phyloP scores from a whole-genome alignment of 495 filamentous ascomycete genomes.

The Barbatosphaeria neglecta region DNA sequence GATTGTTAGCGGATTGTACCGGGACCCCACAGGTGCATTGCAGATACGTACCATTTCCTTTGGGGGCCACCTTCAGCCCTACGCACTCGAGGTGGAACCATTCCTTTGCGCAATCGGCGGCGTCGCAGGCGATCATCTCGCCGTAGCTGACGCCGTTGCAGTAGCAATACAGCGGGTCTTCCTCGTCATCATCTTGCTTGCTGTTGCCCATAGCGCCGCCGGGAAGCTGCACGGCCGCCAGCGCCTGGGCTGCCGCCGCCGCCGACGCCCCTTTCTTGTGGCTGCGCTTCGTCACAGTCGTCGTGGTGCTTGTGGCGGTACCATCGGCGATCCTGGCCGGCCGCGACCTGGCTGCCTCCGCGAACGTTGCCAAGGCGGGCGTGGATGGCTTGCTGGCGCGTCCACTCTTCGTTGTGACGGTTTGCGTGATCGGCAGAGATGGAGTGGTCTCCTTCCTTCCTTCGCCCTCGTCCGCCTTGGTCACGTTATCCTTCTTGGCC shows the following conservation, averaged over 20 bases:
- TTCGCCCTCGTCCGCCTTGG: slow-evolving; percentile 14
- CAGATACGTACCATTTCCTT: slow-evolving; percentile 58
- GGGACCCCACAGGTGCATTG: background rate
- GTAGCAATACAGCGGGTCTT: slow-evolving; percentile 82
- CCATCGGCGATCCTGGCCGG: slow-evolving; percentile 28
- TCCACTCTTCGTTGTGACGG: slow-evolving; percentile 42
- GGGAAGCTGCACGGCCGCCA: slow-evolving; percentile 25
- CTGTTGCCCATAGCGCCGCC: slow-evolving; percentile 24
- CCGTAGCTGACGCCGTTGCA: slow-evolving; percentile 90
- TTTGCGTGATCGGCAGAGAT: slow-evolving; percentile 12
- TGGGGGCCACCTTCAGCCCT: slow-evolving; percentile 74
- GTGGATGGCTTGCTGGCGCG: slow-evolving; percentile 55
- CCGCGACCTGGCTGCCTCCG: slow-evolving; percentile 29
- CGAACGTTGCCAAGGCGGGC: slow-evolving; percentile 39
- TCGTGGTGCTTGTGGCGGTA: slow-evolving; percentile 35
- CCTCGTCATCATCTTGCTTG: slow-evolving; percentile 31
- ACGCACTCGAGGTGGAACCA: slow-evolving; percentile 97
- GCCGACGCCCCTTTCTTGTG: slow-evolving; percentile 55
- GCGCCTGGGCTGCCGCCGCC: slow-evolving; percentile 23
- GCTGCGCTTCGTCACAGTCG: slow-evolving; percentile 40
- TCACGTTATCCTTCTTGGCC: background rate
- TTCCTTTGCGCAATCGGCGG: slow-evolving; percentile 71
- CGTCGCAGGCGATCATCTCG: slow-evolving; percentile 97
- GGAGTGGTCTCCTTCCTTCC: slow-evolving; percentile 22
- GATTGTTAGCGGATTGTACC: background rate